These are phyloP conservation scores for Liquidambar formosana DNA, from an alignment of 164 flowering plant species.

Conservation along the genomic window DNA sequence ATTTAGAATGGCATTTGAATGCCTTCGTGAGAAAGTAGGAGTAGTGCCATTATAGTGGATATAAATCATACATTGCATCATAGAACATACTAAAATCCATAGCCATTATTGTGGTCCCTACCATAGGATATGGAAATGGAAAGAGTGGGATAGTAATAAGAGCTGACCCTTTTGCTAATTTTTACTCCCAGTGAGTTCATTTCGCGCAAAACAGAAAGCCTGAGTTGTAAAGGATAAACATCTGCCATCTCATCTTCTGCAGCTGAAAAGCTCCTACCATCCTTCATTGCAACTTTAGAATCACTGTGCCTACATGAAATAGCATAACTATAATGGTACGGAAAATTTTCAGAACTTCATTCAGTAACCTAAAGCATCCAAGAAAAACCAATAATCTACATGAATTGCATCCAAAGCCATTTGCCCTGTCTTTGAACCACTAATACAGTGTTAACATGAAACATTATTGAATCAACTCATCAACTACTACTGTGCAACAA, in stretches of 20 bases:
- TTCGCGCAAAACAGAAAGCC: slow-evolving; percentile 66
- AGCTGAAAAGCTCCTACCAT: slow-evolving; percentile 49
- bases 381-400: slow-evolving; percentile 3
- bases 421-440: background rate
- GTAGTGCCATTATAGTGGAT: too few species aligned
- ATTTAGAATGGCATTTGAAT: too few species aligned
- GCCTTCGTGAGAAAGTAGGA: too few species aligned
- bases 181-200: slow-evolving; percentile 58
- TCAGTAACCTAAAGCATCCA: slow-evolving; percentile 1
- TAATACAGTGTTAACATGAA: background rate
- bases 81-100: too few species aligned
- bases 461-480: background rate
- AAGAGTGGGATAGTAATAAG: slow-evolving; percentile 1
- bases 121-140: background rate
- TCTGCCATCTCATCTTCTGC: slow-evolving; percentile 72
- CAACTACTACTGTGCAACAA: slow-evolving; percentile 2
- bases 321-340: background rate
- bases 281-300: slow-evolving; percentile 51
- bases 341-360: background rate
- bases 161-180: slow-evolving; percentile 82
- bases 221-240: slow-evolving; percentile 86
- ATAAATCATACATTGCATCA: too few species aligned
- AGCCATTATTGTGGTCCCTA: too few species aligned
- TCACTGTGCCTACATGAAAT: slow-evolving; percentile 71
- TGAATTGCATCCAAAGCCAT: background rate